A percentile compares a stretch with the other conserved stretches of the same genome.
These are phyloP conservation scores for Heimioporus sp. DNA, from an alignment of 768 basidiomycete species.

Conservation along the genomic window DNA sequence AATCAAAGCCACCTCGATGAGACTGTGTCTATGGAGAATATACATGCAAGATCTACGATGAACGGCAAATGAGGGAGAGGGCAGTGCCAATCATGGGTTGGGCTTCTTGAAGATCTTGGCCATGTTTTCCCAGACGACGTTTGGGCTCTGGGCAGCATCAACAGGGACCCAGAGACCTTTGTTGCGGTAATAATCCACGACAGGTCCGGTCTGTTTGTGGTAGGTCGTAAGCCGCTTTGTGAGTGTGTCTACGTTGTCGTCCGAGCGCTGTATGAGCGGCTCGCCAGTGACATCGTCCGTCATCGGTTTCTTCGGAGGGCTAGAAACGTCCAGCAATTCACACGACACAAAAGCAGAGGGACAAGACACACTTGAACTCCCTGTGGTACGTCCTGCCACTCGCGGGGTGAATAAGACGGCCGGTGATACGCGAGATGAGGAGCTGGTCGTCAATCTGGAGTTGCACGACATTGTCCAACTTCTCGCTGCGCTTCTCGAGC, in stretches of 20 bases:
- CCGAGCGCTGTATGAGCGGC: slow-evolving; percentile 93
- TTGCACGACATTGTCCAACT: slow-evolving; percentile 89
- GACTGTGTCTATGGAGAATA: slow-evolving; percentile 18
- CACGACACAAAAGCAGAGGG: slow-evolving; percentile 8
- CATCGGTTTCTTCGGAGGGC: slow-evolving; percentile 96
- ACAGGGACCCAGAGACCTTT: slow-evolving; percentile 88
- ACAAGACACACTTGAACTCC: slow-evolving; percentile 78
- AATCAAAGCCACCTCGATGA: neutral
- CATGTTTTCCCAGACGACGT: slow-evolving; percentile 86
- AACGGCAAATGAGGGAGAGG: neutral
- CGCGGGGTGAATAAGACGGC: slow-evolving; percentile 86
- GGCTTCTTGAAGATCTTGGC: slow-evolving; percentile 55
- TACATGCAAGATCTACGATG: slow-evolving; percentile 27
- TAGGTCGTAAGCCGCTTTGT: slow-evolving; percentile 85
- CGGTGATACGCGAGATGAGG: slow-evolving; percentile 96
- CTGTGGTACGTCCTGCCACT: slow-evolving; percentile 93
- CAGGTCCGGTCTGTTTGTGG: slow-evolving; percentile 93
- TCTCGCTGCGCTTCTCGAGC: slow-evolving; percentile 80
- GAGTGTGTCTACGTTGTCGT: slow-evolving; percentile 96
- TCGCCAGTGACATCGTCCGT: slow-evolving; percentile 94
- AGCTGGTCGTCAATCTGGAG: slow-evolving; percentile 91
- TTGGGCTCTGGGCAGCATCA: slow-evolving; percentile 92
- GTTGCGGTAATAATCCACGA: slow-evolving; percentile 92
- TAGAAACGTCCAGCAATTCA: slow-evolving; percentile 31
- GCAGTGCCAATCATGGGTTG: slow-evolving; percentile 14